These are phyloP conservation scores for Agaricus sinodeliciosus DNA, from an alignment of 768 basidiomycete species.

Conservation along the genomic window DNA sequence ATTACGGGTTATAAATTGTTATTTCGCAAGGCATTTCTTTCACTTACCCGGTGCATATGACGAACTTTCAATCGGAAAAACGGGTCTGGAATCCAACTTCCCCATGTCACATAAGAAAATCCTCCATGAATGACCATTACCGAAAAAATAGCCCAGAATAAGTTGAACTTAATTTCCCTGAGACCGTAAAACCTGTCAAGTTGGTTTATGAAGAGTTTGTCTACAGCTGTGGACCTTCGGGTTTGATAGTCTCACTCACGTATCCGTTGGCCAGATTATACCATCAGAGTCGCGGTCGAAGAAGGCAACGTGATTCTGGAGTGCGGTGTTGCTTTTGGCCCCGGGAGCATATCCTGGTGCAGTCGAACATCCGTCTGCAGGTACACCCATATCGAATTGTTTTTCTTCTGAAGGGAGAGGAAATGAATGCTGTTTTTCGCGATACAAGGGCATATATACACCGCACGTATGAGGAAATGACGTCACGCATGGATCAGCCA, in stretches of 20 bases:
- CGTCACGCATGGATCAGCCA: background rate
- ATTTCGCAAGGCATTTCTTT: too few relatives aligned
- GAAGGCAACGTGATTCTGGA: slow-evolving; percentile 38
- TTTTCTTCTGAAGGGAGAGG: too few relatives aligned
- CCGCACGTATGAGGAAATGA: background rate
- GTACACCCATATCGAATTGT: slow-evolving; percentile 24
- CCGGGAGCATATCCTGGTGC: slow-evolving; percentile 24
- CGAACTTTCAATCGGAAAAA: slow-evolving; percentile 35
- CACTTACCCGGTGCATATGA: slow-evolving; percentile 30
- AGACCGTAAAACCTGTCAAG: slow-evolving; percentile 29
- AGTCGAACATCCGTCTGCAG: slow-evolving; percentile 19
- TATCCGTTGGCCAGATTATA: slow-evolving; percentile 39
- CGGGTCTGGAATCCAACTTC: slow-evolving; percentile 33
- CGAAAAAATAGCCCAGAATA: slow-evolving; percentile 29
- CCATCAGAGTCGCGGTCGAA: slow-evolving; percentile 40
- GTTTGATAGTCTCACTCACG: slow-evolving; percentile 22
- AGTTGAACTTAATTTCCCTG: slow-evolving; percentile 30
- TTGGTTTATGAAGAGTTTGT: background rate
- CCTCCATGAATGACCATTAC: slow-evolving; percentile 29
- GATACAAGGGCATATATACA: too few relatives aligned
- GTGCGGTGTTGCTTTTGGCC: slow-evolving; percentile 25
- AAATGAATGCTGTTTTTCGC: too few relatives aligned
- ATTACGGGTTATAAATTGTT: too few relatives aligned
- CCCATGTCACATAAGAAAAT: slow-evolving; percentile 36
- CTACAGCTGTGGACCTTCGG: background rate